phyloP scores from a whole-genome alignment of 805 yeast species.

The Candida sithepensis region DNA sequence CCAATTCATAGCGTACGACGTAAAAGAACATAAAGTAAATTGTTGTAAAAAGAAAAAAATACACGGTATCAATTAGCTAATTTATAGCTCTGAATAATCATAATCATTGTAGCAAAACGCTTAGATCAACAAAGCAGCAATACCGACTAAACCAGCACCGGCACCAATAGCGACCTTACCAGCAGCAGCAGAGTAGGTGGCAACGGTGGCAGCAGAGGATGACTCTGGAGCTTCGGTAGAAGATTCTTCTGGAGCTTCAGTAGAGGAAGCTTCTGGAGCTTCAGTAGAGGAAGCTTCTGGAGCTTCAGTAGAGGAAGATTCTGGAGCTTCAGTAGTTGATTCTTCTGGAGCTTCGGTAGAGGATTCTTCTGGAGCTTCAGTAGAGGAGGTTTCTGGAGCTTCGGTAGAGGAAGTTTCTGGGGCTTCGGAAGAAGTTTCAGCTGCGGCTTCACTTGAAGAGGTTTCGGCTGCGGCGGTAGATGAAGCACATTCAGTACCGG shows the following conservation, averaged over 20 bases:
- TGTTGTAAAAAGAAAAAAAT: background rate
- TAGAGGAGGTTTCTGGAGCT: background rate
- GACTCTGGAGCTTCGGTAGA: background rate
- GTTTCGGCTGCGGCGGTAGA: conserved; percentile 10
- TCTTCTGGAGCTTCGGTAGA: conserved; percentile 7
- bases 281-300: conserved; percentile 2
- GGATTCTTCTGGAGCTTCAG: conserved; percentile 10
- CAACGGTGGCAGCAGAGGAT: conserved; percentile 3
- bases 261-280: conserved; percentile 12
- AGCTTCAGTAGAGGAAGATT: background rate
- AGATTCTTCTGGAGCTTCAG: conserved; percentile 5
- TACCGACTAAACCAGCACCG: conserved; percentile 20
- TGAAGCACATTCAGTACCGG: conserved; percentile 31
- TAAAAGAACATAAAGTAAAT: background rate
- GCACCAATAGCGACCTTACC: conserved; percentile 17
- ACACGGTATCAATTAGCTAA: background rate
- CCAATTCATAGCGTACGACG: background rate
- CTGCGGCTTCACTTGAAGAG: conserved; percentile 8
- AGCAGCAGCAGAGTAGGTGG: conserved; percentile 12
- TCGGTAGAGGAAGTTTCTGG: conserved; percentile 14
- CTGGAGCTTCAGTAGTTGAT: conserved; percentile 17
- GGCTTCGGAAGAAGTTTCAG: conserved; percentile 5
- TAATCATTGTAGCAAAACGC: background rate
- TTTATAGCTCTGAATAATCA: background rate
- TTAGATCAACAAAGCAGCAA: conserved; percentile 20